A percentile compares a stretch with the other conserved stretches of the same genome.
These are phyloP conservation scores for Exsudoporus frostii DNA, from an alignment of 768 basidiomycete genomes.

Conservation along the genomic window DNA sequence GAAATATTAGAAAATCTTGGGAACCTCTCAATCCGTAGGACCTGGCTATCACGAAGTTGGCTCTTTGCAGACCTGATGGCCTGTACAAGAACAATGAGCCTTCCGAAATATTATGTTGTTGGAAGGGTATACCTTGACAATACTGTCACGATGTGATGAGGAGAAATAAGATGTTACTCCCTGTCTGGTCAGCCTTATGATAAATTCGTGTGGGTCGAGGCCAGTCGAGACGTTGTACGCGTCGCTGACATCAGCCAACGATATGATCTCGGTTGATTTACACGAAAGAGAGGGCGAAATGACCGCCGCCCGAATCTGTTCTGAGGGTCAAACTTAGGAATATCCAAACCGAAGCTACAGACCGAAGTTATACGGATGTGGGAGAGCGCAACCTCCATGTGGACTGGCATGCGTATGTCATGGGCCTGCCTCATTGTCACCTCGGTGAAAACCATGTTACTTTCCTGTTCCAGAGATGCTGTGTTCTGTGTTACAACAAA, in stretches of 20 bases:
- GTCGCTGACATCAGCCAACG: slow-evolving; percentile 79
- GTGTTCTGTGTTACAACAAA: slow-evolving; percentile 11
- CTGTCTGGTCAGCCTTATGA: slow-evolving; percentile 70
- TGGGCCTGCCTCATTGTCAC: slow-evolving; percentile 66
- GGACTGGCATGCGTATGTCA: slow-evolving; percentile 69
- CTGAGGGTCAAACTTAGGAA: slow-evolving; percentile 4
- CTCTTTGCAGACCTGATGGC: slow-evolving; percentile 74
- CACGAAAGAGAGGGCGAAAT: slow-evolving; percentile 68
- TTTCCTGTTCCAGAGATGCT: slow-evolving; percentile 67
- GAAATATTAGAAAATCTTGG: slow-evolving; percentile 82
- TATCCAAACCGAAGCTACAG: slow-evolving; percentile 22
- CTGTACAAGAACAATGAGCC: slow-evolving; percentile 35
- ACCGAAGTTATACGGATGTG: slow-evolving; percentile 80
- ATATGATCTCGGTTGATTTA: slow-evolving; percentile 79
- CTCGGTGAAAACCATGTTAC: slow-evolving; percentile 48
- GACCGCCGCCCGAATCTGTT: slow-evolving; percentile 64
- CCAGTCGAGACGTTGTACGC: slow-evolving; percentile 79
- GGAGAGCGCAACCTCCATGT: slow-evolving; percentile 60
- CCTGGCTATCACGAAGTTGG: slow-evolving; percentile 54
- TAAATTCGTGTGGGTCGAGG: slow-evolving; percentile 75
- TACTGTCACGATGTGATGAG: slow-evolving; percentile 61
- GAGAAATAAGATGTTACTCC: slow-evolving; percentile 75
- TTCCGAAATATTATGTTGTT: neutral
- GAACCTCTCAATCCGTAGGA: slow-evolving; percentile 57
- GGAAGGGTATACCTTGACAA: slow-evolving; percentile 59